Evolutionary conservation across 495 filamentous ascomycete genomes (phyloP).

Genomic region (Penicillium cataractarum): DNA sequence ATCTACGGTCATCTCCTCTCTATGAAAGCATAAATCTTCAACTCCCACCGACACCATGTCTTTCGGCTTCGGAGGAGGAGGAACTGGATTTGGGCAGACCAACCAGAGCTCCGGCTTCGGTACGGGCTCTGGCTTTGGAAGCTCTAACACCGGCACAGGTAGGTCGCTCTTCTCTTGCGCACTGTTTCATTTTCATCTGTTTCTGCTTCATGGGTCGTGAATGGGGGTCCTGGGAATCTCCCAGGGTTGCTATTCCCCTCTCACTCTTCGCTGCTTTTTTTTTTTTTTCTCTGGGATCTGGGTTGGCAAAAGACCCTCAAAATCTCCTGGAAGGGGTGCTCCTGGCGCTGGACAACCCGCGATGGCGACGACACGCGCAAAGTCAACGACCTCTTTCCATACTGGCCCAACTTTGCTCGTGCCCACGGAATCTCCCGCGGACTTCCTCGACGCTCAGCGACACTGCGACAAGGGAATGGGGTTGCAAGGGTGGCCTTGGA

Average conservation of each 20-base stretch:
- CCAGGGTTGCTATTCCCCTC: slow-evolving; percentile 17
- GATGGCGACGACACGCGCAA: slow-evolving; percentile 36
- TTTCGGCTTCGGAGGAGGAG: slow-evolving; percentile 55
- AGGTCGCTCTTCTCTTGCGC: slow-evolving; percentile 37
- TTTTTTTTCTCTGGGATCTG: slow-evolving; percentile 19
- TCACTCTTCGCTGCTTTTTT: slow-evolving; percentile 25
- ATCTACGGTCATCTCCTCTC: slow-evolving; percentile 32
- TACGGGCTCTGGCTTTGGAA: slow-evolving; percentile 42
- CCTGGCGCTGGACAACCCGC: slow-evolving; percentile 40
- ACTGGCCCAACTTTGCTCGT: slow-evolving; percentile 21
- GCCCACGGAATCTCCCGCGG: slow-evolving; percentile 29
- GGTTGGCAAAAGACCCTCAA: slow-evolving; percentile 18
- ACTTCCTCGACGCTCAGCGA: slow-evolving; percentile 36
- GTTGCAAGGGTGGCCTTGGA: slow-evolving; percentile 36
- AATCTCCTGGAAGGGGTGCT: slow-evolving; percentile 32
- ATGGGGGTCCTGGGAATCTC: slow-evolving; percentile 1
- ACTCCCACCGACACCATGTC: slow-evolving; percentile 47
- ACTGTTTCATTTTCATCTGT: slow-evolving; percentile 10
- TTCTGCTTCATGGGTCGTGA: slow-evolving; percentile 6
- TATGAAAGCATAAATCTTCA: slow-evolving; percentile 40
- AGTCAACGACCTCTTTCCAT: slow-evolving; percentile 1
- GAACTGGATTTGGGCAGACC: slow-evolving; percentile 60
- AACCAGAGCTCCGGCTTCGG: slow-evolving; percentile 58
- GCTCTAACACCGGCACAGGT: slow-evolving; percentile 47
- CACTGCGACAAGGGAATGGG: slow-evolving; percentile 48